Evolutionary conservation across 257 asterid genomes (phyloP).

Genomic region (Voacanga thouarsii): DNA sequence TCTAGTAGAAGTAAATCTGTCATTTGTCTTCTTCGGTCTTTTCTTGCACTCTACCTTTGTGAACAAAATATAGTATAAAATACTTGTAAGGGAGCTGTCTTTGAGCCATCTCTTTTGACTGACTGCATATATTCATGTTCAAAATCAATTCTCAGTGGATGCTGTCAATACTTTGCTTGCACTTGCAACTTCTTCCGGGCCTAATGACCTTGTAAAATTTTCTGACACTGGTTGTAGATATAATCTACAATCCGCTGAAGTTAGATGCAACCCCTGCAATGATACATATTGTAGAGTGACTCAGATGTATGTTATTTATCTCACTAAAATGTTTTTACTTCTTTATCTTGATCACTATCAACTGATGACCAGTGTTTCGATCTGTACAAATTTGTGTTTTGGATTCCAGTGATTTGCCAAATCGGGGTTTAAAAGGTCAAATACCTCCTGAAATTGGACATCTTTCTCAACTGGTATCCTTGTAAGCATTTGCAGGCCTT

Average conservation of each 20-base stretch:
- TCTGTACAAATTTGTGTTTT: no score
- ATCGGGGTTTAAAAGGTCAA: background rate
- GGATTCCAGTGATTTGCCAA: background rate
- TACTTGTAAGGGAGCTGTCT: no score
- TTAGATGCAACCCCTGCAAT: background rate
- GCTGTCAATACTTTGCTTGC: background rate
- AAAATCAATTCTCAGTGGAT: background rate
- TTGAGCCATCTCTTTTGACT: no score
- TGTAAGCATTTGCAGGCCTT: background rate
- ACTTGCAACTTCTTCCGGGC: background rate
- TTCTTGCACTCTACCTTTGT: no score
- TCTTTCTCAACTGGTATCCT: background rate
- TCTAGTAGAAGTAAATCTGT: no score
- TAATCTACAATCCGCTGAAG: no score
- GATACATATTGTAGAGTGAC: background rate
- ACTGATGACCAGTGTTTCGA: no score
- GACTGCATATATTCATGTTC: no score
- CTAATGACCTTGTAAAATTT: no score
- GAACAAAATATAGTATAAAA: no score
- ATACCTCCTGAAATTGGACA: slow-evolving; percentile 2
- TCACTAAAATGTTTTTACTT: background rate
- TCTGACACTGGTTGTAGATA: no score
- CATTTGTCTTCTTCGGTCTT: no score
- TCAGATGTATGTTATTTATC: background rate
- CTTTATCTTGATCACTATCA: background rate